Percentiles rank a stretch among this genome's conserved stretches.
Conservation (phyloP, 106 monocot genomes). For the Amphibolis antarctica region DNA sequence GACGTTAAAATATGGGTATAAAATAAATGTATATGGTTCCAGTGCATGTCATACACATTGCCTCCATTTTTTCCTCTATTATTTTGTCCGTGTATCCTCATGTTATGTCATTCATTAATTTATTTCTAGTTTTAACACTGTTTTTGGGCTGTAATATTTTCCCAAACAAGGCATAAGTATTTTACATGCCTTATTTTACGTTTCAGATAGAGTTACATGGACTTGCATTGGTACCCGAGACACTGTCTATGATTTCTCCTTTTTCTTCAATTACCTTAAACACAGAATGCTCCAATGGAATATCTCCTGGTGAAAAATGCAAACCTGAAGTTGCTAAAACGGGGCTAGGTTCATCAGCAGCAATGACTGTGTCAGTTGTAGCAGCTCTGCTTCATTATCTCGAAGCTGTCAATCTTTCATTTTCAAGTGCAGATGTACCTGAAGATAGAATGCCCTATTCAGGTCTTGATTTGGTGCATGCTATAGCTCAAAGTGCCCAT, state of each 20-base stretch:
- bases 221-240: constrained; percentile 52
- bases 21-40: too few relatives aligned
- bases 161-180: neutral
- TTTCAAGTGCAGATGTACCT: constrained; percentile 10
- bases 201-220: constrained; percentile 65
- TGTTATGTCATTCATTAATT: neutral
- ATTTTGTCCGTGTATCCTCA: too few relatives aligned
- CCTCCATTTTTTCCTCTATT: too few relatives aligned
- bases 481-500: constrained; percentile 90
- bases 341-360: constrained; percentile 93
- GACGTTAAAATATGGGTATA: too few relatives aligned
- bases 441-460: constrained; percentile 10
- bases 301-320: constrained; percentile 28
- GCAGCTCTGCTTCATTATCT: constrained; percentile 84
- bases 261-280: constrained; percentile 83
- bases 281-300: constrained; percentile 25
- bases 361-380: constrained; percentile 97
- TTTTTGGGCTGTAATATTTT: neutral
- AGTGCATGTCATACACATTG: too few relatives aligned
- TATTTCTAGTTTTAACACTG: neutral
- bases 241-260: constrained; percentile 53
- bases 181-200: constrained; percentile 3
- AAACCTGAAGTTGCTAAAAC: constrained; percentile 99
- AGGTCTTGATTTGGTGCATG: constrained; percentile 77
- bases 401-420: constrained; percentile 56